Evolutionary conservation across 768 basidiomycete genomes (phyloP), one percentile per base, ranked within the genome.

Genomic region (Hericium erinaceus): DNA sequence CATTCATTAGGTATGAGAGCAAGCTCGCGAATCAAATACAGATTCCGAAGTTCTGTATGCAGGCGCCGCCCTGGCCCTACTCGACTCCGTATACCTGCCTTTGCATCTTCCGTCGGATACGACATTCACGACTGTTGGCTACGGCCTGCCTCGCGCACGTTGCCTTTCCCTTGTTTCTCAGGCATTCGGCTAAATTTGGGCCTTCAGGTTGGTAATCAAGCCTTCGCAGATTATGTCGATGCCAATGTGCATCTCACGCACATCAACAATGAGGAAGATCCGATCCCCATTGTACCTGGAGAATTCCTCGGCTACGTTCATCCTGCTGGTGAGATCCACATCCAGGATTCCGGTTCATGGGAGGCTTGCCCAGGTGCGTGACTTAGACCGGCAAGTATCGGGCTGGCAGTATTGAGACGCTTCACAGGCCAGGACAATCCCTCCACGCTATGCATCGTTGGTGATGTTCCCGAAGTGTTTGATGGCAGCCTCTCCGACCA

Each of bases 401-500:
- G 16, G 40, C 40, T 15, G 6, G 9, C 12, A 15, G 39, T 11
- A n/a, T 50, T 20, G 18, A 50, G 26, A 10, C 11, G 28, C 24
- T 28, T 11, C 9, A 37, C 22, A 81, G 81, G 84, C 4, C 78
- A 85, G 57, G 86, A 88, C 59, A 87, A 87, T 64, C 63, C 75
- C 5, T 80, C 75, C 59, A 60, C 49, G 2, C 65, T 75, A 57
- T 87, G 85, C 67, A 74, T 66, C 8, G 74, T 75, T 18, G 84
- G 82, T 1, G 78, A 78, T 54, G 82, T 84, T 4, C 63, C 74
- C 0, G 75, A 74, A 28, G 71, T 87, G 56, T 76, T 81, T 22
- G 69, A 69, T 8, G 73, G 80, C 1, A 57, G 73, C 48, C 3
- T 40, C 33, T 2, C 1, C 4, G 15, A 63, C 51, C 62, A 63